Evolutionary conservation across 768 basidiomycete genomes (phyloP).

Genomic region (Boletus sp.): DNA sequence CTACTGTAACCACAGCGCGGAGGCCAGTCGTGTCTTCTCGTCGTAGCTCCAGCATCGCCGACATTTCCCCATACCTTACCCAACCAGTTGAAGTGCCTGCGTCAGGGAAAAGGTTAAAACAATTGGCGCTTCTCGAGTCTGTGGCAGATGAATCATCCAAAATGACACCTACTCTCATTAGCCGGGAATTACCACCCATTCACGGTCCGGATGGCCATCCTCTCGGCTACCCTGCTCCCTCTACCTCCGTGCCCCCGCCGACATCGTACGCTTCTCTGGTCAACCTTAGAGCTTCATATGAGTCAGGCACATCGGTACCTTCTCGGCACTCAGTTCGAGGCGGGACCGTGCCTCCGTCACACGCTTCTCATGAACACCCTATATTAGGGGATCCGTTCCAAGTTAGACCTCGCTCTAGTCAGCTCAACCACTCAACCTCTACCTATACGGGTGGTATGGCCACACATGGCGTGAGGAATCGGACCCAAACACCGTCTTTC

Average conservation of each 20-base stretch:
- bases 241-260: constrained; percentile 30
- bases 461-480: constrained; percentile 8
- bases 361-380: constrained; percentile 6
- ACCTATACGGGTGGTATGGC: constrained; percentile 10
- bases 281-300: constrained; percentile 34
- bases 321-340: constrained; percentile 8
- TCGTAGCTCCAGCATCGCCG: constrained; percentile 49
- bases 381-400: constrained; percentile 36
- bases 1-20: constrained; percentile 14
- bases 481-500: constrained; percentile 15
- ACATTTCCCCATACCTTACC: constrained; percentile 68
- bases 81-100: constrained; percentile 51
- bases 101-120: constrained; percentile 63
- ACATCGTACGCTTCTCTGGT: constrained; percentile 14
- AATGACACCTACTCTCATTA: constrained; percentile 44
- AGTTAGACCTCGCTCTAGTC: constrained; percentile 47
- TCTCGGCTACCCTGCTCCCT: constrained; percentile 14
- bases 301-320: constrained; percentile 23
- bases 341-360: background rate
- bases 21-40: constrained; percentile 28
- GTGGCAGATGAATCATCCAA: constrained; percentile 72
- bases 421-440: constrained; percentile 36
- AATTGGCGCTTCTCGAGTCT: constrained; percentile 65
- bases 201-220: background rate
- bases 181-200: constrained; percentile 21